These are phyloP conservation scores for Recurvomyces mirabilis DNA, from an alignment of 495 filamentous ascomycete genomes.

Conservation along the genomic window DNA sequence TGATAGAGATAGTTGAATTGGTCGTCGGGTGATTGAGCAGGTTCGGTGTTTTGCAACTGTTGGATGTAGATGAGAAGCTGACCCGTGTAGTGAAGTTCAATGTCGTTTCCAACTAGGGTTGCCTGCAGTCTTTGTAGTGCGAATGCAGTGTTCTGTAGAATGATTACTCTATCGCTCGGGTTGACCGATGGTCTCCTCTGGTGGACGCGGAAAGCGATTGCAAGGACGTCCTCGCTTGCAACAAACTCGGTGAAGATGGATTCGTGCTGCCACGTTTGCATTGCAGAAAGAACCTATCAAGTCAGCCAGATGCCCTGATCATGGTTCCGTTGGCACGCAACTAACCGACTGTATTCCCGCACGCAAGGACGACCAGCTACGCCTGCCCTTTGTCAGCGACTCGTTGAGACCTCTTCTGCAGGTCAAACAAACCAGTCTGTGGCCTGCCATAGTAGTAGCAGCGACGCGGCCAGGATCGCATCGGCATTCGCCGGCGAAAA, in stretches of 20 bases:
- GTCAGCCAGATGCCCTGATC: background rate
- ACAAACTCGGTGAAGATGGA: slow-evolving; percentile 79
- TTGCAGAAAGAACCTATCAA: slow-evolving; percentile 68
- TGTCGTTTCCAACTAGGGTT: slow-evolving; percentile 58
- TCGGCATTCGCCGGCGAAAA: slow-evolving; percentile 86
- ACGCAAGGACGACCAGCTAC: slow-evolving; percentile 82
- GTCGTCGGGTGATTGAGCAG: slow-evolving; percentile 60
- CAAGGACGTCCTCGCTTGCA: slow-evolving; percentile 52
- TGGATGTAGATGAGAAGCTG: slow-evolving; percentile 76
- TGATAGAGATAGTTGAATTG: slow-evolving; percentile 81
- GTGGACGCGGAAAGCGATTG: slow-evolving; percentile 5
- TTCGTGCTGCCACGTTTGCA: slow-evolving; percentile 86
- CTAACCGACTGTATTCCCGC: slow-evolving; percentile 79
- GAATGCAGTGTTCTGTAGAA: slow-evolving; percentile 51
- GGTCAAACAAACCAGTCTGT: slow-evolving; percentile 70
- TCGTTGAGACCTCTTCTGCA: slow-evolving; percentile 23
- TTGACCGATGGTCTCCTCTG: slow-evolving; percentile 36
- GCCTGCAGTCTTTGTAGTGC: slow-evolving; percentile 61
- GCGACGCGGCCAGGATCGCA: slow-evolving; percentile 82
- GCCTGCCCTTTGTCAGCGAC: too few relatives aligned
- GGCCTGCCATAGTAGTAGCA: slow-evolving; percentile 91
- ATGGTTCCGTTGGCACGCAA: slow-evolving; percentile 23
- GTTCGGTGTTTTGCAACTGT: slow-evolving; percentile 60
- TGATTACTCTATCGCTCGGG: slow-evolving; percentile 46
- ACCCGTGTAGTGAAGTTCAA: slow-evolving; percentile 60